Evolutionary conservation across 2,329 filamentous ascomycete species (phyloP), one percentile per base, ranked within the genome.

Genomic region (Penicillium sp.): DNA sequence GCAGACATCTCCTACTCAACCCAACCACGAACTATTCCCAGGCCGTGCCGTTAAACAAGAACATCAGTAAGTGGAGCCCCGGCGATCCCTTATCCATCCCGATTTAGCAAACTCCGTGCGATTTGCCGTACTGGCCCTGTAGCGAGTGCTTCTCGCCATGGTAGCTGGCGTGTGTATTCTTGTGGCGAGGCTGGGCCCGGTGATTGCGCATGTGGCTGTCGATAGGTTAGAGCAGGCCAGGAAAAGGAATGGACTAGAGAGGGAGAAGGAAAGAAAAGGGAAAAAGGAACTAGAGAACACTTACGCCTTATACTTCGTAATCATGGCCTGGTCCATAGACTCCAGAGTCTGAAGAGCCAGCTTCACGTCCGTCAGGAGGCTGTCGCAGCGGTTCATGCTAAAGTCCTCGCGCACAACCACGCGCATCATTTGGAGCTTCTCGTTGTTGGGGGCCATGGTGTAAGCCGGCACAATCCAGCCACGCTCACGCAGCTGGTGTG

Each of bases 391-490:
- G 61, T 81, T 85, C 71, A 88, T 86, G 40, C 85, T 89, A 63
- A 97, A 97, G 75, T 97, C 93, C 74, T 97, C 93, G 44, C 93
- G 85, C 4, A 97, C 90, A 0, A 97, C 93, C 4, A 97, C 85
- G 30, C 93, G 87, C 78, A 97, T 85, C 83, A 97, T 87, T 81
- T 96, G 95, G 67, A 97, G 80, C 58, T 85, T 79, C 49, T 90
- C 80, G 15, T 90, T 91, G 69, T 96, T 82, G 15, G 92, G 92
- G 0, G 93, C 93, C 93, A 97, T 97, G 32, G 92, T 97, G 76
- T 97, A 97, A 0, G 93, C 93, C 0, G 93, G 93, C 0, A 97
- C 90, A 24, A 97, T 88, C 93, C 93, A 97, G 36, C 90, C 90
- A 27, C 91, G 84, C 58, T 90, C 86, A 45, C 93, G 88, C 21